phyloP scores from a whole-genome alignment of 805 yeast species.

The Cephaloascus albidus region DNA sequence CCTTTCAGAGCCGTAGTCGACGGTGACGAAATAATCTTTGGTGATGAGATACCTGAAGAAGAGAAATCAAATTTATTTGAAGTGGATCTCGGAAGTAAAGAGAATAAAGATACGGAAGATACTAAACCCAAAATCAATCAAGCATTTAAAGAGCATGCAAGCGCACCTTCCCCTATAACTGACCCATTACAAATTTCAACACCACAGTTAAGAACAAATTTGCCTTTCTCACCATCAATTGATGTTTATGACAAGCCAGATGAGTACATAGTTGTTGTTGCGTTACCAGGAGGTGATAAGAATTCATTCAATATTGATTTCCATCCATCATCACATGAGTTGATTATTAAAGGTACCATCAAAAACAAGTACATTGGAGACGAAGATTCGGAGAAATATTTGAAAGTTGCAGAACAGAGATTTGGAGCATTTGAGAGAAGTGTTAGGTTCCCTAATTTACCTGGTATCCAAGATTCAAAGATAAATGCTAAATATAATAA shows the following conservation, averaged over 20 bases:
- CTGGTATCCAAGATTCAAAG: constrained; percentile 41
- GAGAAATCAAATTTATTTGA: too few species aligned
- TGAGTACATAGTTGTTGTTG: constrained; percentile 36
- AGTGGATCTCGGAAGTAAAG: too few species aligned
- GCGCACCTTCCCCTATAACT: constrained; percentile 19
- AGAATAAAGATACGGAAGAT: too few species aligned
- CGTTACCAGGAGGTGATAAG: constrained; percentile 52
- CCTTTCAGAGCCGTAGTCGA: too few species aligned
- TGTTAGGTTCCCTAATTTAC: constrained; percentile 43
- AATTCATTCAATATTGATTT: constrained; percentile 45
- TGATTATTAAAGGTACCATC: constrained; percentile 42
- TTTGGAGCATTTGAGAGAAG: constrained; percentile 51
- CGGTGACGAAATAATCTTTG: too few species aligned
- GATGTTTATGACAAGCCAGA: constrained; percentile 45
- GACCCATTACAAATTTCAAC: constrained; percentile 36
- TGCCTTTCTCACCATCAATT: constrained; percentile 50
- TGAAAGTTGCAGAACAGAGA: constrained; percentile 44
- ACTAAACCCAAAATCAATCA: too few species aligned
- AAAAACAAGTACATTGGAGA: constrained; percentile 20
- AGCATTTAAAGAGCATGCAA: constrained; percentile 10
- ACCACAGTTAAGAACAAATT: constrained; percentile 26
- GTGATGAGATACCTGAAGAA: too few species aligned
- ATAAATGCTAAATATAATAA: constrained; percentile 45
- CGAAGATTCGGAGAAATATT: constrained; percentile 17
- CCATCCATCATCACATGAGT: constrained; percentile 48